Conservation (phyloP, 192 early-diverging fungal genomes). For the Allomyces javanicus region DNA sequence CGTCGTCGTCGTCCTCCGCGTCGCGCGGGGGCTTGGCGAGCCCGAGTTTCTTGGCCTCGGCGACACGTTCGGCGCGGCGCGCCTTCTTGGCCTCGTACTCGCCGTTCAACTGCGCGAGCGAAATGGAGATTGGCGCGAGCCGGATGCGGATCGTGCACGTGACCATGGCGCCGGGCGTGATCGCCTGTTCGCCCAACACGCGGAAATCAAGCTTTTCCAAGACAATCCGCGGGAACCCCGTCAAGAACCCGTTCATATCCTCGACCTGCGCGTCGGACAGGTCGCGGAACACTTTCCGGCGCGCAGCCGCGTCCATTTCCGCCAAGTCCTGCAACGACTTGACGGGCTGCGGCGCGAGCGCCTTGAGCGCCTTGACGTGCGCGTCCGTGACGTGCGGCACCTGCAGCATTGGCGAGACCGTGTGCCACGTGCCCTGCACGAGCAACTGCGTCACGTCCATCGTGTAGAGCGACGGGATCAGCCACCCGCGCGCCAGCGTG, state of each 20-base stretch:
- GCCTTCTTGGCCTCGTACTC: constrained; percentile 13
- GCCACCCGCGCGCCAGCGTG: constrained; percentile 67
- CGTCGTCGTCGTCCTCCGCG: constrained; percentile 20
- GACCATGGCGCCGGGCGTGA: constrained; percentile 25
- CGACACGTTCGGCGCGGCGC: not conserved
- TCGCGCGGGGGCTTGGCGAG: not conserved
- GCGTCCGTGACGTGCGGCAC: constrained; percentile 57
- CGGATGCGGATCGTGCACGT: constrained; percentile 20
- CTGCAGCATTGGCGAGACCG: constrained; percentile 64
- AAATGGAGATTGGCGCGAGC: constrained; percentile 6
- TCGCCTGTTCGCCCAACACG: constrained; percentile 24
- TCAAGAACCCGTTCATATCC: constrained; percentile 10
- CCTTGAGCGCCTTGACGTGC: constrained; percentile 37
- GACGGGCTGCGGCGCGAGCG: constrained; percentile 38
- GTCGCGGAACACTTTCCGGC: constrained; percentile 31
- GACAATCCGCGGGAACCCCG: not conserved
- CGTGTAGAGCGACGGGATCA: constrained; percentile 36
- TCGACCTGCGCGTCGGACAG: constrained; percentile 42
- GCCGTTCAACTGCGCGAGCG: not conserved
- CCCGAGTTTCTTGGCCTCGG: not conserved
- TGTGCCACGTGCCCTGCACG: constrained; percentile 64
- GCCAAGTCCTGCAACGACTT: constrained; percentile 43
- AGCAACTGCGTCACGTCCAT: constrained; percentile 79
- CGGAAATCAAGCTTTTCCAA: not conserved
- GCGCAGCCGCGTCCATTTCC: constrained; percentile 40